These are phyloP conservation scores for Inga oerstediana DNA, from an alignment of 306 rosid species.

Conservation along the genomic window DNA sequence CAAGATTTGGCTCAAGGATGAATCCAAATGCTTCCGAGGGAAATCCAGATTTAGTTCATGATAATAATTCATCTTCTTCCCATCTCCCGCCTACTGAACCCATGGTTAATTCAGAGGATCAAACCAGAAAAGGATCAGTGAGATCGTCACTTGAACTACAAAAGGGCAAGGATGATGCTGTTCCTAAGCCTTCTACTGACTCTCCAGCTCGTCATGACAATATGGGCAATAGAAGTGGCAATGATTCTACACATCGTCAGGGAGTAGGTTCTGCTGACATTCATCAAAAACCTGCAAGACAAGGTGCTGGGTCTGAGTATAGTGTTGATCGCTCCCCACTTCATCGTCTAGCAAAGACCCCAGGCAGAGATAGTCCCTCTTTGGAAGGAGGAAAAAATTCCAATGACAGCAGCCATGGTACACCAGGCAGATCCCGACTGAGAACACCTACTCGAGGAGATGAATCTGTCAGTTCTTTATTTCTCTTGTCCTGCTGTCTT, in stretches of 20 bases:
- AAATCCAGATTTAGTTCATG: slow-evolving; percentile 49
- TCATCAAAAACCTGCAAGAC: slow-evolving; percentile 59
- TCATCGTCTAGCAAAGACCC: slow-evolving; percentile 69
- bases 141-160: slow-evolving; percentile 44
- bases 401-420: slow-evolving; percentile 70
- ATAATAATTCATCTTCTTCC: slow-evolving; percentile 47
- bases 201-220: slow-evolving; percentile 66
- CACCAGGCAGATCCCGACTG: slow-evolving; percentile 73
- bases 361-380: slow-evolving; percentile 65
- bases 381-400: slow-evolving; percentile 72
- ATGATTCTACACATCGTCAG: slow-evolving; percentile 44
- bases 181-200: slow-evolving; percentile 52
- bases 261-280: slow-evolving; percentile 58
- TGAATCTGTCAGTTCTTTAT: slow-evolving; percentile 64
- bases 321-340: slow-evolving; percentile 87
- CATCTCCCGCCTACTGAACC: slow-evolving; percentile 49
- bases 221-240: slow-evolving; percentile 41
- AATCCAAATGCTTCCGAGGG: slow-evolving; percentile 91
- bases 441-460: slow-evolving; percentile 62
- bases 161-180: slow-evolving; percentile 65
- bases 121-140: slow-evolving; percentile 37
- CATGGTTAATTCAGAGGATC: slow-evolving; percentile 41
- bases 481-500: slow-evolving; percentile 23
- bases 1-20: slow-evolving; percentile 73
- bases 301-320: slow-evolving; percentile 59